Evolutionary conservation across 1,284 basidiomycete genomes (phyloP).

Genomic region (Phlebopus sp.): DNA sequence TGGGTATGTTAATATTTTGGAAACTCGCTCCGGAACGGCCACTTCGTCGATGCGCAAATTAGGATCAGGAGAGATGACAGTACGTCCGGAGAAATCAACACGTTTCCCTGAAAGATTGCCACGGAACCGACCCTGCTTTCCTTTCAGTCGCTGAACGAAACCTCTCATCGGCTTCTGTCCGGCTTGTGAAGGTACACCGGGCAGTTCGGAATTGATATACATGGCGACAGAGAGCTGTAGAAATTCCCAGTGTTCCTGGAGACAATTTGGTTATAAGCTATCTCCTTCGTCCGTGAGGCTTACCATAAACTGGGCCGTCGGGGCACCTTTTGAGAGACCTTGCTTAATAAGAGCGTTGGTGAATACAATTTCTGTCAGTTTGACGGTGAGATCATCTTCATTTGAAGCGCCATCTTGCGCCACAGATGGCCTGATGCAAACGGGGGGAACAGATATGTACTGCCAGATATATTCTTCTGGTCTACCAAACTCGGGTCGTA

Average conservation of each 20-base stretch:
- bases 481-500: conserved; percentile 86
- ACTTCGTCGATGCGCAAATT: conserved; percentile 98
- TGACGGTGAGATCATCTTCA: conserved; percentile 98
- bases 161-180: conserved; percentile 93
- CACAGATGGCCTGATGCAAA: conserved; percentile 96
- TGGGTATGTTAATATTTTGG: conserved; percentile 95
- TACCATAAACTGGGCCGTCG: conserved; percentile 89
- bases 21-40: conserved; percentile 94
- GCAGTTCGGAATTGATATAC: conserved; percentile 98
- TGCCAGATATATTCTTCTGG: conserved; percentile 99
- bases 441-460: conserved; percentile 97
- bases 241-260: conserved; percentile 97
- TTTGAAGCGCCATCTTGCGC: conserved; percentile 97
- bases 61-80: conserved; percentile 98
- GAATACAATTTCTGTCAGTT: conserved; percentile 96
- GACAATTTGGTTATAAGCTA: conserved; percentile 10
- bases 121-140: conserved; percentile 98
- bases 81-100: conserved; percentile 98
- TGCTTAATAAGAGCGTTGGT: conserved; percentile 93
- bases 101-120: conserved; percentile 99
- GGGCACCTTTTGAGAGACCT: conserved; percentile 84
- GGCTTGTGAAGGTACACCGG: conserved; percentile 83
- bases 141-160: conserved; percentile 97
- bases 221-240: conserved; percentile 93
- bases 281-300: conserved; percentile 13